Evolutionary conservation across 768 basidiomycete genomes (phyloP), one percentile per base, ranked within the genome.

Genomic region (Mycena kentingensis): DNA sequence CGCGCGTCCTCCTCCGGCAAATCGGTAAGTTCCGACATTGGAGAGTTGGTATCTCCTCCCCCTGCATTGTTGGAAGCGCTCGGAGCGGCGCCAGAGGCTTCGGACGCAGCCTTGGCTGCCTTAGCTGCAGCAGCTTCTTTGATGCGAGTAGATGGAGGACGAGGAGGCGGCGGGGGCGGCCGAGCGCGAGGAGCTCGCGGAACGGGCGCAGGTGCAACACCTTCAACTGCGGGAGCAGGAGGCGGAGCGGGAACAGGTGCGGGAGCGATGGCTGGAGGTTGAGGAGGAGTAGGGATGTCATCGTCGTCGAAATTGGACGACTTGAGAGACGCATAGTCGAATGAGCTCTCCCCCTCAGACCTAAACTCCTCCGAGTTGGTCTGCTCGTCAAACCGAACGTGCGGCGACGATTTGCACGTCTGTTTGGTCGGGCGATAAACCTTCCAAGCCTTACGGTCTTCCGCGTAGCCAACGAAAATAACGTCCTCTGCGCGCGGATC

Each of bases 391-490:
- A 51, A 60, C 19, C 53, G 56, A 18, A 65, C 55, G 13, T 59
- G 57, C 12, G 49, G 25, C 25, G 62, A 61, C 31, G 52, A 47
- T 6, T 36, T 32, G 21, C 60, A 42, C 15, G 11, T 27, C 4
- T 47, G 51, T 31, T 55, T 62, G 8, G 38, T 29, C 16, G 61
- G 62, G 37, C 52, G 46, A 41, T 62, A 63, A 37, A 63, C 57
- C 8, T 53, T 46, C 45, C 31, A 54, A 13, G 36, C 46, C 47
- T 32, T 54, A 19, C 53, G 39, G 21, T 26, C 27, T 4, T 47
- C 52, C n/a, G 55, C 57, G 28, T 60, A 57, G 3, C 63, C 58
- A 6, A 64, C 49, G 37, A 56, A 65, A 7, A 48, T 49, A 12
- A 61, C 60, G 8, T 25, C 45, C 19, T 50, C 29, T 8, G 45